Conservation (phyloP, 2,329 filamentous ascomycete genomes). For the Fusarium sp. region DNA sequence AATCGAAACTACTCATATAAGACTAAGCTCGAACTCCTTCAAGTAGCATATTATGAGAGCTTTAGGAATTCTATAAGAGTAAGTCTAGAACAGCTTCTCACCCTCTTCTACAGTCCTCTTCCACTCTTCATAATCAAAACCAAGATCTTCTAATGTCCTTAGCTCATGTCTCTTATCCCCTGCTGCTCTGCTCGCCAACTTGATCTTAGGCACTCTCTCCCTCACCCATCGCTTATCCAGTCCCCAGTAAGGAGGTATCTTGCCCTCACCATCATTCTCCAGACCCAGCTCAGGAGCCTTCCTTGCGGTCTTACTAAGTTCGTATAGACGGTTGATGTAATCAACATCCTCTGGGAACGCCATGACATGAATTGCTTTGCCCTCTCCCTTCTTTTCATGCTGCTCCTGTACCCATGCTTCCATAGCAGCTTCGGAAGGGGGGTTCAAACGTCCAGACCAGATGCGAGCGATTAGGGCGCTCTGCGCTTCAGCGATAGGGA, state of each 20-base stretch:
- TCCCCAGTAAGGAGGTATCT: slow-evolving; percentile 56
- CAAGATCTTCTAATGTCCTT: slow-evolving; percentile 53
- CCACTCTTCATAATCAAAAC: slow-evolving; percentile 54
- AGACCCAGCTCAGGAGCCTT: slow-evolving; percentile 47
- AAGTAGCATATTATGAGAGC: not conserved
- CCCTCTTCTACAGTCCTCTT: slow-evolving; percentile 41
- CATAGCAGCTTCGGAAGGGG: slow-evolving; percentile 71
- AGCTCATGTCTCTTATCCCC: slow-evolving; percentile 53
- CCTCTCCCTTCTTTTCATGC: slow-evolving; percentile 63
- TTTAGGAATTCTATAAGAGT: not conserved
- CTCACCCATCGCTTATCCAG: slow-evolving; percentile 56
- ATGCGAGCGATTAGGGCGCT: slow-evolving; percentile 74
- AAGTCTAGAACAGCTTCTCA: slow-evolving; percentile 30
- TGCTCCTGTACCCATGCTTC: slow-evolving; percentile 67
- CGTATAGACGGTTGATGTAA: slow-evolving; percentile 70
- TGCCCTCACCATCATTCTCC: slow-evolving; percentile 54
- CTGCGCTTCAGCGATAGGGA: slow-evolving; percentile 77
- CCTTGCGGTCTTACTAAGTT: slow-evolving; percentile 59
- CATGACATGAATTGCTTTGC: slow-evolving; percentile 56
- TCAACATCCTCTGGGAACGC: slow-evolving; percentile 66
- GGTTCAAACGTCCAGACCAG: slow-evolving; percentile 69
- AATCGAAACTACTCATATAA: too few relatives aligned
- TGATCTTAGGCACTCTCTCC: slow-evolving; percentile 56
- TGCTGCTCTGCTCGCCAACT: slow-evolving; percentile 53
- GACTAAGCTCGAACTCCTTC: not conserved